Evolutionary conservation across 192 early-diverging fungal species (phyloP).

Genomic region (Dispira simplex): DNA sequence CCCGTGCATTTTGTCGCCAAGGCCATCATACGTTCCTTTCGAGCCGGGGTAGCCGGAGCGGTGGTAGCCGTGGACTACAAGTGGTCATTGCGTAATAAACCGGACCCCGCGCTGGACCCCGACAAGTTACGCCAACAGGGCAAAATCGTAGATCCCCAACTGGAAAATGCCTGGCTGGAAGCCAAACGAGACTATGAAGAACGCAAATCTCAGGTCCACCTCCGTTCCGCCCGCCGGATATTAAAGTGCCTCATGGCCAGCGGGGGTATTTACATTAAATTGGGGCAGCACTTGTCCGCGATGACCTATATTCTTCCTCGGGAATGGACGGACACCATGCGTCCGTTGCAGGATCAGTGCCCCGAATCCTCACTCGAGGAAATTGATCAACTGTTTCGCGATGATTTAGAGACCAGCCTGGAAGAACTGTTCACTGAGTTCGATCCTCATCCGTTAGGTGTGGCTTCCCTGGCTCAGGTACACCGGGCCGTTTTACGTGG

Average conservation of each 20-base stretch:
- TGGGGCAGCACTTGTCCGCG: constrained; percentile 75
- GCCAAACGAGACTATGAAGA: constrained; percentile 18
- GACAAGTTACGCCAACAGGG: neutral
- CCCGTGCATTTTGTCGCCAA: constrained; percentile 16
- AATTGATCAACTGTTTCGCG: constrained; percentile 45
- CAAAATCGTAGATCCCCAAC: constrained; percentile 12
- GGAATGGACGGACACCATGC: constrained; percentile 83
- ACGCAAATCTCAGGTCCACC: constrained; percentile 39
- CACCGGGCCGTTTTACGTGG: constrained; percentile 56
- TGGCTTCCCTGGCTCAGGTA: constrained; percentile 88
- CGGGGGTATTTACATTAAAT: constrained; percentile 78
- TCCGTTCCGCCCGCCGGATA: constrained; percentile 48
- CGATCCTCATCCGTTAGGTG: constrained; percentile 74
- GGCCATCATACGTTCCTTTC: constrained; percentile 21
- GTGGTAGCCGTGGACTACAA: constrained; percentile 40
- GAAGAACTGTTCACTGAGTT: constrained; percentile 58
- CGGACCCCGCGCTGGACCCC: constrained; percentile 6
- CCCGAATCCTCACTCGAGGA: constrained; percentile 56
- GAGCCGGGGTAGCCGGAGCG: constrained; percentile 24
- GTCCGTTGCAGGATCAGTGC: constrained; percentile 65
- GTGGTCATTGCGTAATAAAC: constrained; percentile 17
- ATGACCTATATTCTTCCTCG: constrained; percentile 74
- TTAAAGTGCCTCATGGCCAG: constrained; percentile 40
- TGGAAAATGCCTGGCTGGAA: neutral
- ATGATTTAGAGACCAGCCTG: constrained; percentile 49